Conservation (phyloP, 441 rosid species). For the Pelargonium cotyledonis region DNA sequence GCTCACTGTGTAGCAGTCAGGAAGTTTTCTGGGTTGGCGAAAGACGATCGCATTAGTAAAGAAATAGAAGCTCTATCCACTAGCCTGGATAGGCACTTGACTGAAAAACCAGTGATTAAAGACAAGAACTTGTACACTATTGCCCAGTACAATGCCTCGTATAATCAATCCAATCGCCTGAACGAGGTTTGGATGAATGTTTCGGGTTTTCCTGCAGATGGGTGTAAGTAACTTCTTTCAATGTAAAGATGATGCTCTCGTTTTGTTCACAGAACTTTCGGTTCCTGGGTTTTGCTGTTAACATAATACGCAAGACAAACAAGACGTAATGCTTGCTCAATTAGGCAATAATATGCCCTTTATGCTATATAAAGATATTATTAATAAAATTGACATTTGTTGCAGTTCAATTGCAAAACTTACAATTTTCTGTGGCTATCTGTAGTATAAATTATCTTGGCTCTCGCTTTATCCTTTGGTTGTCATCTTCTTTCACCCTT, state of each 20-base stretch:
- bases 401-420: background rate
- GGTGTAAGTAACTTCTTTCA: background rate
- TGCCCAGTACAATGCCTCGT: constrained; percentile 45
- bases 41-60: constrained; percentile 28
- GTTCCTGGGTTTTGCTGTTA: too few relatives aligned
- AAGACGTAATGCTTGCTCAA: background rate
- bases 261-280: background rate
- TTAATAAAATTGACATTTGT: background rate
- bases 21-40: constrained; percentile 43
- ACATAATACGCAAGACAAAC: too few relatives aligned
- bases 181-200: constrained; percentile 51
- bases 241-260: background rate
- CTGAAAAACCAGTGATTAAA: background rate
- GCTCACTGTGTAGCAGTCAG: constrained; percentile 34
- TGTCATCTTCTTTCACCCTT: background rate
- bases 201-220: constrained; percentile 20
- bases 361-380: background rate
- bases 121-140: constrained; percentile 21
- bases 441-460: background rate
- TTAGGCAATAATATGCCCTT: background rate
- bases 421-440: background rate
- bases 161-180: constrained; percentile 25
- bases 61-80: constrained; percentile 31
- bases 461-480: background rate
- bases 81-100: constrained; percentile 22